phyloP scores from a whole-genome alignment of 768 basidiomycete genomes.

The Collybia sp. region DNA sequence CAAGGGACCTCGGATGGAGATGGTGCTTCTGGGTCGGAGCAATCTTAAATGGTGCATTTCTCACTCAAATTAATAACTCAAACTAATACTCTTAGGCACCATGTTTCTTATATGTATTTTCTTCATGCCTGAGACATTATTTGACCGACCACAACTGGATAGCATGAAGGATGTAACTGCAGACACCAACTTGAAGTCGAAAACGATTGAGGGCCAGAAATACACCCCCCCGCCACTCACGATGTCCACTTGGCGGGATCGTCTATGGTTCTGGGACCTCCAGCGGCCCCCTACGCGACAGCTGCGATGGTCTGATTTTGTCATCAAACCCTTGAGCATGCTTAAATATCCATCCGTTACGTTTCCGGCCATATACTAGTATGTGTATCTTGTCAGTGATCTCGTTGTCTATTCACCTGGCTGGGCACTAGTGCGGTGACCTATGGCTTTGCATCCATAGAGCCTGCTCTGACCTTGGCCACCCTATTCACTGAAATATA shows the following conservation, averaged over 20 bases:
- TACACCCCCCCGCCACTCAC: conserved; percentile 23
- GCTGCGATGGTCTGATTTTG: conserved; percentile 21
- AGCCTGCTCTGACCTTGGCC: conserved; percentile 33
- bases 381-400: conserved; percentile 5
- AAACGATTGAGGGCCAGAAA: conserved; percentile 9
- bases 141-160: conserved; percentile 20
- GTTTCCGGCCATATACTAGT: conserved; percentile 33
- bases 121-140: conserved; percentile 38
- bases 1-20: conserved; percentile 30
- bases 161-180: too few relatives aligned
- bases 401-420: neutral
- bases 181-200: neutral
- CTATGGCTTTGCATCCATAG: conserved; percentile 35
- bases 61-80: neutral
- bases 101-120: conserved; percentile 31
- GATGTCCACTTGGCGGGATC: conserved; percentile 17
- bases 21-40: conserved; percentile 41
- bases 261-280: conserved; percentile 25
- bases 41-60: conserved; percentile 29
- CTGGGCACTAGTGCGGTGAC: conserved; percentile 21
- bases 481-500: conserved; percentile 32
- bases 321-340: conserved; percentile 30
- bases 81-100: conserved; percentile 6
- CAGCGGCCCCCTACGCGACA: conserved; percentile 21
- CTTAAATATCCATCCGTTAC: conserved; percentile 34